Percentiles rank a stretch among this genome's conserved stretches.
phyloP scores from a whole-genome alignment of 352 stramenopile species.

The Peronosclerospora sorghi region DNA sequence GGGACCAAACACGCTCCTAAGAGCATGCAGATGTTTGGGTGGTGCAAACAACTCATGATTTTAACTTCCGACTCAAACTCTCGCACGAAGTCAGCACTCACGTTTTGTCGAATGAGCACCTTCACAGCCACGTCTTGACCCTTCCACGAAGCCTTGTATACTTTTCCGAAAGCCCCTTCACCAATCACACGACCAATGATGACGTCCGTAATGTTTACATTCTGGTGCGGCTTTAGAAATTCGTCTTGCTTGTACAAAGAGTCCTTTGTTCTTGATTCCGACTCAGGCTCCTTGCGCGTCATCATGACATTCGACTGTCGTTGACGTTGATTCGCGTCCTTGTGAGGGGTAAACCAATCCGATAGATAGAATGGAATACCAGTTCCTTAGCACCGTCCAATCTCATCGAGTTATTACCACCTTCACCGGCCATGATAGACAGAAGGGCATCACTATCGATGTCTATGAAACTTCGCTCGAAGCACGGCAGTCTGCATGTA shows the following conservation, averaged over 20 bases:
- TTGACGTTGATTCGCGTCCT: constrained; percentile 10
- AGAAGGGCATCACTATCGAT: too few relatives aligned
- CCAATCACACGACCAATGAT: constrained; percentile 46
- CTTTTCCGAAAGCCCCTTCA: constrained; percentile 70
- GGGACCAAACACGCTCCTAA: too few relatives aligned
- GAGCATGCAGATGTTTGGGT: too few relatives aligned
- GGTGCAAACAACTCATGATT: too few relatives aligned
- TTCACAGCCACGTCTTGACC: constrained; percentile 60
- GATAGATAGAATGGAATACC: constrained; percentile 56
- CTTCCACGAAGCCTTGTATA: constrained; percentile 57
- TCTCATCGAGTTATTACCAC: constrained; percentile 30
- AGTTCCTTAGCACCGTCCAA: constrained; percentile 36
- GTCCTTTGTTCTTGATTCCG: constrained; percentile 8
- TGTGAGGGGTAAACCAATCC: constrained; percentile 30
- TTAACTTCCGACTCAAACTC: too few relatives aligned
- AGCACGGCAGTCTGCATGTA: constrained; percentile 8
- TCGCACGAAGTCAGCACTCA: constrained; percentile 52
- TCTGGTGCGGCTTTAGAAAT: constrained; percentile 31
- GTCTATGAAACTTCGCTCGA: too few relatives aligned
- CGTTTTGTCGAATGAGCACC: constrained; percentile 58
- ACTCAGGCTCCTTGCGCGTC: constrained; percentile 15
- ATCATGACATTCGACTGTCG: constrained; percentile 22
- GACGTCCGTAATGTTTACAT: constrained; percentile 55
- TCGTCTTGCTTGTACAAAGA: constrained; percentile 4
- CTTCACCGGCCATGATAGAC: constrained; percentile 22